Evolutionary conservation across 805 yeast genomes (phyloP), one percentile per base, ranked within the genome.

Genomic region (Ogataea pignaliae): DNA sequence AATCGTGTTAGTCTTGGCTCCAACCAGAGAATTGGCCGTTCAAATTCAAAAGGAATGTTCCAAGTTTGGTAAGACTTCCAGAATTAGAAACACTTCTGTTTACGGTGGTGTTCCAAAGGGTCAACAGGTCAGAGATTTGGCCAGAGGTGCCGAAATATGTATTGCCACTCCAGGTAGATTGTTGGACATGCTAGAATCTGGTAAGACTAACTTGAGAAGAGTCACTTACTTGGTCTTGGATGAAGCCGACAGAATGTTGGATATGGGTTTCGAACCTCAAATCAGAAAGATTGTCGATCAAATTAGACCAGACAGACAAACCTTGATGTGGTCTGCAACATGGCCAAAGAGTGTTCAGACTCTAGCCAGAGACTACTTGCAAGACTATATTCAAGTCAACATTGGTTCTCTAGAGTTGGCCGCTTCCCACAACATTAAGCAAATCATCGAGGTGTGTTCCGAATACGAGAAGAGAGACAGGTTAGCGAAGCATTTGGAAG

Each of bases 221-320:
- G 97, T 93, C 51, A 93, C 98, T 42, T 93, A 93, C 72, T 78
- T 93, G 66, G 98, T 93, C 51, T 78, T 93, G 61, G 99, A 93
- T 71, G 99, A 93, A 80, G 99, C 99, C 62, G 99, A 93, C 72
- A 87, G 99, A 78, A 93, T 93, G 99, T 81, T 93, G 73, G 99
- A 93, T 76, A 93, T 93, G 99, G 99, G 99, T 69, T 93, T 93
- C 69, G 99, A 93, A 77, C 98, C 98, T 56, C 98, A 91, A 79
- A 93, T 93, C 70, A 84, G 99, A 78, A 91, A 91, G 73, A 93
- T 93, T 69, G 91, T 93, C 56, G 72, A 68, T 52, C 98, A 91
- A 78, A 93, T 93, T 66, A 87, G 99, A 76, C 99, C 99, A 50
- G 99, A 93, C 70, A 89, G 98, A 78, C 99, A 93, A 75, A 93